Base-by-base conservation (phyloP, 1,284 basidiomycete genomes). In the Trichosporon ovoides region DNA sequence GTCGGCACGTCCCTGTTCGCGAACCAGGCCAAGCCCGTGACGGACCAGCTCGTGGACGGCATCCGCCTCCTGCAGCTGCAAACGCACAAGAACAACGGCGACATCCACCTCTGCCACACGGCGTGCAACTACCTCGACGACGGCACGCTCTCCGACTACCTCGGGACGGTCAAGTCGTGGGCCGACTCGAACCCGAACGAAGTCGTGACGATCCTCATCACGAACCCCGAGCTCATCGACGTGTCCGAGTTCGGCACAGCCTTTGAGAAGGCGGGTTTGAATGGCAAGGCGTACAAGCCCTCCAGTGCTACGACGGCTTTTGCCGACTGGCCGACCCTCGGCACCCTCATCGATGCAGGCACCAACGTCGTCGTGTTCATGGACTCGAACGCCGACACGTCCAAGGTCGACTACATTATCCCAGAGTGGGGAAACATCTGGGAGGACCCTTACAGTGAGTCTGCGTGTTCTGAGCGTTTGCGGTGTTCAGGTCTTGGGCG, bases 341-440 rank as follows among this genome's bases (percentile, higher is more conserved):
- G 88, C 18, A 78, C 69, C 14, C 79, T 98, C 73, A 89, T 98
- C 65, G 85, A 87, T 71, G 79, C 82, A 3, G 86, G 87, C 52
- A 92, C 82, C 66, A 84, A 85, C 36, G 78, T 96, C 13, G 82
- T 98, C 16, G 87, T 85, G 3, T 97, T 95, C 78, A 81, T 98
- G 71, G 87, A 93, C 70, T 84, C 87, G 65, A 79, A 80, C 18
- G 91, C 93, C 3, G 84, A 94, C 75, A 81, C 83, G 59, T 79
- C 80, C 3, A 77, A 78, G 11, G 87, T 89, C 2, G 86, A 89
- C 0, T 96, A 92, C 76, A 81, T 97, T 59, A 85, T 97, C 56
- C 90, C 93, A 69, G 92, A 97, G 76, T 97, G 96, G 73, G 83
- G 84, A 11, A 94, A 94, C 75, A 81, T 96, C 50, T 97, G 91